Conservation (phyloP, 208 protist genomes). For the Entamoeba moshkovskii region DNA sequence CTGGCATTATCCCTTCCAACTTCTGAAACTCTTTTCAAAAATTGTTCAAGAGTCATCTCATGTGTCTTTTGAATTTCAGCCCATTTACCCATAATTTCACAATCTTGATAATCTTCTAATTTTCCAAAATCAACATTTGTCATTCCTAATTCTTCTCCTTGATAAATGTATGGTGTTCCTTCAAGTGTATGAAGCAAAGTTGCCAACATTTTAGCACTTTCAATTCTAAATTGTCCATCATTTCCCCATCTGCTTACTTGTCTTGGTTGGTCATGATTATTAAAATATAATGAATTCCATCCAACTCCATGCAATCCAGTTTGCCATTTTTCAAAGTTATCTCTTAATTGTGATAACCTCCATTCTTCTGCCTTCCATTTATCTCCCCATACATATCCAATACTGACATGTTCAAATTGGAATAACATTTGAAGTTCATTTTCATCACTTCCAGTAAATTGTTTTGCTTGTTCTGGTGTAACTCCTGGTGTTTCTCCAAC, state of each 20-base stretch:
- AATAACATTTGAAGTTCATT: neutral
- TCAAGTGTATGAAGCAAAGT: neutral
- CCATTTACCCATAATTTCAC: neutral
- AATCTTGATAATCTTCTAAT: neutral
- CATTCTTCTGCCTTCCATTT: neutral
- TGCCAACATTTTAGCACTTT: neutral
- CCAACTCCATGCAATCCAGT: neutral
- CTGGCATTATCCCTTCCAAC: neutral
- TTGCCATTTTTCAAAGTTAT: neutral
- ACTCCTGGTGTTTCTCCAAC: neutral
- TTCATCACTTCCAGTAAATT: neutral
- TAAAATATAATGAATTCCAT: neutral
- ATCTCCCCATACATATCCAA: neutral
- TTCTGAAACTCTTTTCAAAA: neutral
- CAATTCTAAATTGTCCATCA: neutral
- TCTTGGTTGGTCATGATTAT: conserved; percentile 2
- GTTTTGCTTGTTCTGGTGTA: neutral
- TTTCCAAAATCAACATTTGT: neutral
- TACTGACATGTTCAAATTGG: neutral
- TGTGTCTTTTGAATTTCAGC: neutral
- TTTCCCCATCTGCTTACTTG: neutral
- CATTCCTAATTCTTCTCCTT: neutral
- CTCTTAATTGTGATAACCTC: neutral
- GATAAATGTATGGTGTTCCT: neutral
- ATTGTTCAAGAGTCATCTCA: neutral